phyloP scores from a whole-genome alignment of 2,329 filamentous ascomycete genomes.

The Exophiala sideris region DNA sequence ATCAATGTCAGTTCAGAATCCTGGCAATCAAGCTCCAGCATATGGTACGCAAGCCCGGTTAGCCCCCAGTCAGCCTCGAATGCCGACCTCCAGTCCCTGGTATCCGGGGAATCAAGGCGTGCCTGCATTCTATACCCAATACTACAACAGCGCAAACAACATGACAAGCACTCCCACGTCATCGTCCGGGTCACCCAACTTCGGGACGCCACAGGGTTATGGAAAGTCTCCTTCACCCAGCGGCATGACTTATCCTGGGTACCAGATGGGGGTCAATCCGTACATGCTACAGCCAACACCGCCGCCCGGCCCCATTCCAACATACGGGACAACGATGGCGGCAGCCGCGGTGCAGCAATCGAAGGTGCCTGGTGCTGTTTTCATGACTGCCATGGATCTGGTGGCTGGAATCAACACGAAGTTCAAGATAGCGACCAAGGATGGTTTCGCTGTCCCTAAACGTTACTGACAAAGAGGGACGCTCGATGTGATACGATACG shows the following conservation, averaged over 20 bases:
- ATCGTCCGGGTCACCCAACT: background rate
- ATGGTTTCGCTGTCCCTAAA: slow-evolving; percentile 16
- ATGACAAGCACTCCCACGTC: background rate
- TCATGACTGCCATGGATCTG: slow-evolving; percentile 15
- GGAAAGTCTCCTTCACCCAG: background rate
- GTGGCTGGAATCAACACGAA: slow-evolving; percentile 19
- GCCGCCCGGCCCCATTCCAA: background rate
- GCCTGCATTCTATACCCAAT: slow-evolving; percentile 7
- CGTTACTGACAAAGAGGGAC: background rate
- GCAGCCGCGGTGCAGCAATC: background rate
- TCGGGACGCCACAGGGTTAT: background rate
- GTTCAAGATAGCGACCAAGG: slow-evolving; percentile 14
- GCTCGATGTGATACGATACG: background rate
- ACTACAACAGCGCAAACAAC: background rate
- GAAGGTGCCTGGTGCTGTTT: background rate
- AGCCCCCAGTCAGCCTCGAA: background rate
- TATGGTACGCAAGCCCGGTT: background rate
- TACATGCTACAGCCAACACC: background rate
- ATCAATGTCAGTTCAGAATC: background rate
- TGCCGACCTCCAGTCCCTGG: background rate
- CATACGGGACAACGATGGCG: background rate
- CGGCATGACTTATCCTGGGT: background rate
- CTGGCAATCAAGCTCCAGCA: background rate
- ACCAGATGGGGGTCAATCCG: background rate
- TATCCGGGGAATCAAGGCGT: slow-evolving; percentile 4